Percentiles rank a stretch among this genome's conserved stretches.
Conservation (phyloP, 352 stramenopile species). For the Phytophthora chlamydospora region DNA sequence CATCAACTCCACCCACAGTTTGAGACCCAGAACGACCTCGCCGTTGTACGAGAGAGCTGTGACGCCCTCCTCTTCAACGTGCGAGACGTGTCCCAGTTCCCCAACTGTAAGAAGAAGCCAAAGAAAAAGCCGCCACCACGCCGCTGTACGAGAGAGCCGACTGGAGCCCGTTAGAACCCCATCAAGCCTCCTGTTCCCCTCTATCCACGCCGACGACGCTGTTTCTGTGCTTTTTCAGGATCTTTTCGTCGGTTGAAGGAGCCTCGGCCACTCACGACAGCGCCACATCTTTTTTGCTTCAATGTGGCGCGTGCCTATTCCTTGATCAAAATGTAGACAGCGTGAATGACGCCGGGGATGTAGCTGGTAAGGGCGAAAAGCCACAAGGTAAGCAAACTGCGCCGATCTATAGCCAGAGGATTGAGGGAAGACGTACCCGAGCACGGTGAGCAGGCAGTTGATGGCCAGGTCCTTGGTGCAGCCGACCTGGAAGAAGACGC, state of each 20-base stretch:
- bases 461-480: constrained; percentile 69
- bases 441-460: constrained; percentile 72
- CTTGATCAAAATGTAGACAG: constrained; percentile 76
- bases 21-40: neutral
- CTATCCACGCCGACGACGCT: constrained; percentile 5
- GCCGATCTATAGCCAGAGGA: constrained; percentile 7
- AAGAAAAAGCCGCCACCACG: neutral
- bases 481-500: constrained; percentile 67
- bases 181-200: constrained; percentile 1
- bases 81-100: constrained; percentile 4
- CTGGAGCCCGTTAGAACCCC: neutral
- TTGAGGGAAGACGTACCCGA: constrained; percentile 40
- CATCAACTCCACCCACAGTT: constrained; percentile 5
- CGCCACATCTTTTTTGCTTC: constrained; percentile 33
- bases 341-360: constrained; percentile 76
- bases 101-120: too few relatives aligned
- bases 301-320: constrained; percentile 47
- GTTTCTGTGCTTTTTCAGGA: constrained; percentile 10
- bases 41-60: constrained; percentile 36
- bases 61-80: constrained; percentile 39
- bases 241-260: constrained; percentile 3
- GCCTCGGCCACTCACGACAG: constrained; percentile 5
- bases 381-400: constrained; percentile 9
- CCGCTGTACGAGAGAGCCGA: constrained; percentile 32
- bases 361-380: constrained; percentile 40